Base-by-base conservation (phyloP, 805 yeast genomes). In the Sugiyamaella valdiviana region DNA sequence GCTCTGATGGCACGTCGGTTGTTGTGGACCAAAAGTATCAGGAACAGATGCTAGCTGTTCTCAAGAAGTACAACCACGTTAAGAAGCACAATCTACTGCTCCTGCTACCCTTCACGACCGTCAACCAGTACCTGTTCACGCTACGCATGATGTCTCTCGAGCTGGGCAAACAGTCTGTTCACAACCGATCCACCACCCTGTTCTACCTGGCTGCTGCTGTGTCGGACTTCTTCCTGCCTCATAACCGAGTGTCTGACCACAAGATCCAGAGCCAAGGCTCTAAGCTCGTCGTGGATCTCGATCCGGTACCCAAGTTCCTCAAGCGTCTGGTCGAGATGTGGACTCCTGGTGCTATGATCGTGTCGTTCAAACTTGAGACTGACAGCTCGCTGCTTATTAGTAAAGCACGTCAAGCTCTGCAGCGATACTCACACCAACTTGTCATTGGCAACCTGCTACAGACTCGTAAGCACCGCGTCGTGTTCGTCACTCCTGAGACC, bases 141-240 rank as follows among this genome's bases (percentile, higher is more conserved):
- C 71, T 93, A 55, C 79, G 82, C 54, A 68, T 79, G 35, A 71
- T 86, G 7, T 82, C 93, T 1, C 74, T 75, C 53, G 71, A 74
- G 39, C 64, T 91, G 60, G 84, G 80, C 2, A 65, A 47, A 39
- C 56, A 51, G 36, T 21, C 35, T 4, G 40, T 39, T 5, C 26
- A 14, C 20, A 42, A 32, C 17, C 43, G 47, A 38, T 46, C 74
- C 3, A 70, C 69, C 47, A 86, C 89, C 0, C 63, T 93, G 37
- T 87, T 91, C 63, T 93, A 83, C 63, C 72, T 93, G 46, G 99
- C 99, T 0, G 98, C 99, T 6, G 99, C 99, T 0, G 99, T 93
- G 0, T 86, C 96, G 6, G 99, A 93, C 64, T 93, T 93, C 67
- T 93, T 90, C 68, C 74, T 93, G 38, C 99, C 99, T 1, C 78